Evolutionary conservation across 345 rosid species (phyloP).

Genomic region (Raphanus raphanistrum): DNA sequence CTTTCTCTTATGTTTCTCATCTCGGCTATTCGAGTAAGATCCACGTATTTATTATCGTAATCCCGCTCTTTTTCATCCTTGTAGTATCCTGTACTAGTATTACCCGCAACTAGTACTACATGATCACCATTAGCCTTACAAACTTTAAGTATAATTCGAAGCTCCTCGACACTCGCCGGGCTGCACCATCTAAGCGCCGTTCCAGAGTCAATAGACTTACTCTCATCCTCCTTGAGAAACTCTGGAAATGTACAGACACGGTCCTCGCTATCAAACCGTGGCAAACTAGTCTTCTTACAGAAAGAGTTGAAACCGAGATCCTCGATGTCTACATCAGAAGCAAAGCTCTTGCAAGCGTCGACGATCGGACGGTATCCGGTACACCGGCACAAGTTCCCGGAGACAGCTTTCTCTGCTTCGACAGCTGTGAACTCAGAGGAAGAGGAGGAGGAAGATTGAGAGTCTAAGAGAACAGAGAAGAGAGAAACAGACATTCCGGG

Average conservation of each 20-base stretch:
- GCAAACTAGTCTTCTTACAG: constrained; percentile 54
- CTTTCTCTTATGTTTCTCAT: constrained; percentile 49
- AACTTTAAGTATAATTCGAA: constrained; percentile 45
- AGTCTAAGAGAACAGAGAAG: constrained; percentile 67
- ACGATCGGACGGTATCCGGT: constrained; percentile 92
- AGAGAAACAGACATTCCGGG: constrained; percentile 90
- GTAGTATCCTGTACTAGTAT: constrained; percentile 70
- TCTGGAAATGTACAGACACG: constrained; percentile 54
- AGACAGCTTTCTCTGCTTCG: constrained; percentile 77
- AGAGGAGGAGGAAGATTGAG: constrained; percentile 47
- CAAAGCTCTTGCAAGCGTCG: constrained; percentile 92
- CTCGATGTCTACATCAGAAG: constrained; percentile 79
- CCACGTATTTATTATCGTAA: constrained; percentile 56
- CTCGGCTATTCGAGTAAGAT: constrained; percentile 58
- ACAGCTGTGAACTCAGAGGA: constrained; percentile 48
- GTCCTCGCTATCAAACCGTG: constrained; percentile 36
- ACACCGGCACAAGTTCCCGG: constrained; percentile 88
- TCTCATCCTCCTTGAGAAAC: constrained; percentile 57
- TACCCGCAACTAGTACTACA: constrained; percentile 65
- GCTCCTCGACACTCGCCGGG: constrained; percentile 56
- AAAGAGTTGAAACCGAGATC: constrained; percentile 83
- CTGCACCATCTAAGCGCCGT: constrained; percentile 46
- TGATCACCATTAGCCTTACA: constrained; percentile 5
- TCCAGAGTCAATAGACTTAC: constrained; percentile 40
- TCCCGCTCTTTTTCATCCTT: constrained; percentile 48